Evolutionary conservation across 75 land plant genomes (phyloP), one percentile per base, ranked within the genome.

Genomic region (Selaginella tamariscina): DNA sequence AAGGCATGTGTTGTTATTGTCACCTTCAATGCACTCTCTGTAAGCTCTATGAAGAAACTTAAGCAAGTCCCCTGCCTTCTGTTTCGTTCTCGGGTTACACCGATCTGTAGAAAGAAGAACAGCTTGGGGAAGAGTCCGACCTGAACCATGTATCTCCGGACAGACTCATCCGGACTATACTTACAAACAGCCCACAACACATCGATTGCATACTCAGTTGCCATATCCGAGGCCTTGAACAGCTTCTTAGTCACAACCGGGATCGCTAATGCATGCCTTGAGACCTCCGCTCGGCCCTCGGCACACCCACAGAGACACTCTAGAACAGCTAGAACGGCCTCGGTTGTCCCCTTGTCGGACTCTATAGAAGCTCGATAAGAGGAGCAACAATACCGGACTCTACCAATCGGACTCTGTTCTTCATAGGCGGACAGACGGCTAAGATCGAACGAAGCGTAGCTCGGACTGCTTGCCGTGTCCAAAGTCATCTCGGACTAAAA

Each of bases 51-150:
- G 21, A 21, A 59, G 26, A 27, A 59, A n/a, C 62, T 59, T 59
- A n/a, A 59, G 62, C 62, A 59, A n/a, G 23, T 59, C 62, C 62
- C 62, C 62, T 2, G 62, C 62, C 62, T 59, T 59, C 8, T 59
- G 62, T 21, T 59, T 59, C n/a, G 62, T 59, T n/a, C 62, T 59
- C 21, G 62, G 62, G 23, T 59, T 59, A 27, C 26, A 59, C 26
- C 62, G 2, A 59, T 59, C 26, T 59, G 62, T 2, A 59, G 26
- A 23, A 59, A 59, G 62, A 59, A 59, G 62, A 59, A 59, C n/a
- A 59, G 62, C 26, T 59, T 59, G 62, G 62, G 27, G 26, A 59
- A 59, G 9, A 59, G 8, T 2, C 62, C 62, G 9, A 27, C 62
- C 26, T 59, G n/a, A 2, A 59, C 26, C 62, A 59, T 59, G 9